Conservation (phyloP, 257 asterid genomes). For the Cordia subcordata region DNA sequence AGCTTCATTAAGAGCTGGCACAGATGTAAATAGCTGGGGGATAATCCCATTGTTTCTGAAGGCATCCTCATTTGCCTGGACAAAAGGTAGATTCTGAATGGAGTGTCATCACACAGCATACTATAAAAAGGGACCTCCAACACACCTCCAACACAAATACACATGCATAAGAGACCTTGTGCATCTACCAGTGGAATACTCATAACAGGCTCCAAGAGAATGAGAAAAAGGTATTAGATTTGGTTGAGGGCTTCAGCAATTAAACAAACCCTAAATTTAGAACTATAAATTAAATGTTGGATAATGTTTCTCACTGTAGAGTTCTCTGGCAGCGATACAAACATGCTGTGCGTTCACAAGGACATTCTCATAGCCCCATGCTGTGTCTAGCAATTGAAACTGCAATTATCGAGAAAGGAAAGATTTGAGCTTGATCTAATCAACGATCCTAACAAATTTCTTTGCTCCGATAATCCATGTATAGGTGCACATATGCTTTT, state of each 20-base stretch:
- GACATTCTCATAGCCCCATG: conserved; percentile 1
- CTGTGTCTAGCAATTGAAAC: conserved; percentile 1
- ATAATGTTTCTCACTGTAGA: conserved; percentile 1
- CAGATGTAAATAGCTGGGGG: conserved; percentile 72
- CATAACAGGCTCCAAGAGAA: not conserved
- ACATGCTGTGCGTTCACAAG: not conserved
- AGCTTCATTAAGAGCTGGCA: conserved; percentile 72
- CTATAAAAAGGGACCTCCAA: not conserved
- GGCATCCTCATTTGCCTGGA: conserved; percentile 43
- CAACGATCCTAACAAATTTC: not conserved
- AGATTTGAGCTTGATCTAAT: not conserved
- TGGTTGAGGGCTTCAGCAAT: not conserved
- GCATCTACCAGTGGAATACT: not conserved
- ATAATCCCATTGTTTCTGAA: conserved; percentile 47
- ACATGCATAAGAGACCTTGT: not conserved
- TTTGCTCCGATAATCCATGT: not conserved
- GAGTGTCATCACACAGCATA: not conserved
- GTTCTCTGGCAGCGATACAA: not conserved
- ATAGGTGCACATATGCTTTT: not conserved
- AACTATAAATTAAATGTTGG: not conserved
- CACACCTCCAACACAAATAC: not conserved
- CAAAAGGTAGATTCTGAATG: conserved; percentile 2
- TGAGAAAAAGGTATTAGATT: not conserved
- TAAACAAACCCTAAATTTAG: too few species aligned
- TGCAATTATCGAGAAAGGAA: not conserved